Evolutionary conservation across 257 asterid species (phyloP).

Genomic region (Hygrophila difformis): DNA sequence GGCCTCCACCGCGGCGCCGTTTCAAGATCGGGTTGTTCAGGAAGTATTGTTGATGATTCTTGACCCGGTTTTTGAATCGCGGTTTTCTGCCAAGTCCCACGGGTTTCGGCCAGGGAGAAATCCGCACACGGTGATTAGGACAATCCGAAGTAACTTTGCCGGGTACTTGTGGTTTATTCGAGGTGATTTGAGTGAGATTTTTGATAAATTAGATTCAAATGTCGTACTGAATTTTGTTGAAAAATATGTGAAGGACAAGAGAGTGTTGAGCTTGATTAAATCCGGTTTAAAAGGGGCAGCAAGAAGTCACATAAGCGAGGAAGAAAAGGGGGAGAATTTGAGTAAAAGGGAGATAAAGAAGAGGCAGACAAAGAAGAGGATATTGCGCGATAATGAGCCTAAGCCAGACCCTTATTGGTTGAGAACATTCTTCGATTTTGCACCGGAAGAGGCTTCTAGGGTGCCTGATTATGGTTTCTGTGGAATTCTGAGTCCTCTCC

Average conservation of each 20-base stretch:
- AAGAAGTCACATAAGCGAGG: constrained; percentile 9
- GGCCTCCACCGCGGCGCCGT: constrained; percentile 38
- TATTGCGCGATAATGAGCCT: constrained; percentile 64
- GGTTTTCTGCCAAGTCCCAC: constrained; percentile 68
- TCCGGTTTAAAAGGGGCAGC: constrained; percentile 42
- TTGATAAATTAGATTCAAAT: constrained; percentile 33
- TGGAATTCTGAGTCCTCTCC: constrained; percentile 88
- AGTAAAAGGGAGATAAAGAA: constrained; percentile 44
- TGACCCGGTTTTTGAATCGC: constrained; percentile 77
- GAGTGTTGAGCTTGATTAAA: constrained; percentile 61
- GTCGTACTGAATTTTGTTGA: constrained; percentile 41
- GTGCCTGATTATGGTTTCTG: constrained; percentile 72
- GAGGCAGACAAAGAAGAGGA: constrained; percentile 73
- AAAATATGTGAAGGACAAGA: constrained; percentile 62
- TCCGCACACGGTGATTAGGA: constrained; percentile 82
- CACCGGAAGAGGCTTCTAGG: constrained; percentile 89
- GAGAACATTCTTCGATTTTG: constrained; percentile 70
- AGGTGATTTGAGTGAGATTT: constrained; percentile 66
- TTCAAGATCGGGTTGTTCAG: constrained; percentile 85
- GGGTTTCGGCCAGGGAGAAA: constrained; percentile 92
- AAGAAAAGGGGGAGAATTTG: constrained; percentile 26
- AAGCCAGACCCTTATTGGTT: constrained; percentile 96
- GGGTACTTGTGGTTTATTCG: constrained; percentile 92
- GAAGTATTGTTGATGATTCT: constrained; percentile 70
- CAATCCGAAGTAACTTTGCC: constrained; percentile 88